These are phyloP conservation scores for Pseudonitzschia delicatissima DNA, from an alignment of 108 stramenopile species.

Conservation along the genomic window DNA sequence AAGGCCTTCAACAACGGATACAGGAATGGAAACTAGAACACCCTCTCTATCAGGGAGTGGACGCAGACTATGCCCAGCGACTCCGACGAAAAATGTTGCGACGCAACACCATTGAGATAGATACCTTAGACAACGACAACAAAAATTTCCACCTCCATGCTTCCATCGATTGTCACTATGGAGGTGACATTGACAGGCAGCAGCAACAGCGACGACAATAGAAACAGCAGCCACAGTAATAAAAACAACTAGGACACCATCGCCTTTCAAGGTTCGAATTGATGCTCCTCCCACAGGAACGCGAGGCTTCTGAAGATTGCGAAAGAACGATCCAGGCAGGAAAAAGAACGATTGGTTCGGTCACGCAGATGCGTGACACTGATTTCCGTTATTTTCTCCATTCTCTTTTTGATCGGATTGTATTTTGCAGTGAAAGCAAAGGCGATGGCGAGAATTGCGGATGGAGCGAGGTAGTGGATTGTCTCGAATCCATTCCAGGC, in stretches of 20 bases:
- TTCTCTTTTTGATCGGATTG: not conserved
- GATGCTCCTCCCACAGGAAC: slow-evolving; percentile 36
- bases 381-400: not conserved
- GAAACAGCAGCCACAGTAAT: not conserved
- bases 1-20: slow-evolving; percentile 15
- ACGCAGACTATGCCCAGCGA: slow-evolving; percentile 8
- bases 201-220: slow-evolving; percentile 3
- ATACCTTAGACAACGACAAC: not conserved
- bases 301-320: slow-evolving; percentile 18
- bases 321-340: slow-evolving; percentile 1
- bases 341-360: not conserved
- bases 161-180: not conserved
- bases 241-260: not conserved
- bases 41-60: not conserved
- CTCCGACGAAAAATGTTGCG: not conserved
- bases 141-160: not conserved
- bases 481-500: too few relatives aligned
- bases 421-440: not conserved
- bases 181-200: not conserved
- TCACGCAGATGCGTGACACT: not conserved
- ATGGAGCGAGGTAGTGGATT: too few relatives aligned
- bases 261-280: slow-evolving; percentile 16
- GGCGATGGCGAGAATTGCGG: not conserved
- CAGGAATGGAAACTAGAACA: slow-evolving; percentile 19
- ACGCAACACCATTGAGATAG: not conserved